Conservation (phyloP, 176 grass and related monocot genomes). For the Saccharum spontaneum region DNA sequence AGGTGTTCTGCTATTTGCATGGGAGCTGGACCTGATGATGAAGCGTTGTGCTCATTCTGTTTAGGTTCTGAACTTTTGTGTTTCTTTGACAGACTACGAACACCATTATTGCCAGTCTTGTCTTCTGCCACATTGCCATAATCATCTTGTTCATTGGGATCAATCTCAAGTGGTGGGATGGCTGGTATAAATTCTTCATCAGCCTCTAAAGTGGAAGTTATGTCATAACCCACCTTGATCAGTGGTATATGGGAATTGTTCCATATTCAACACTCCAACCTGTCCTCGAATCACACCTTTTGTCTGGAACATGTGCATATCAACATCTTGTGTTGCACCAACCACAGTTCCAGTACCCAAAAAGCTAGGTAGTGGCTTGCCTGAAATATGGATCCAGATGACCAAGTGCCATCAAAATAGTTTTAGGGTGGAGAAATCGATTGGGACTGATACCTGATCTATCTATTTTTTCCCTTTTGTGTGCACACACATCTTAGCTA, state of each 20-base stretch:
- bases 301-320: not conserved
- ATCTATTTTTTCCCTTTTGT: not conserved
- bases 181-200: not conserved
- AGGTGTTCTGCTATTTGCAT: too few species aligned
- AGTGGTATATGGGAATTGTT: not conserved
- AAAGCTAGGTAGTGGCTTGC: not conserved
- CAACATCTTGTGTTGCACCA: not conserved
- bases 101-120: too few species aligned
- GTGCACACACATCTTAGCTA: not conserved
- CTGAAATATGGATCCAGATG: not conserved
- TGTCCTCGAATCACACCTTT: not conserved
- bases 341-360: not conserved
- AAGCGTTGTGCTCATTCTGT: too few species aligned
- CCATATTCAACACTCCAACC: not conserved
- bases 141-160: too few species aligned
- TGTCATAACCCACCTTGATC: not conserved
- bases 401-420: not conserved
- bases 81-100: too few species aligned
- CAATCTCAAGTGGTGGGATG: not conserved
- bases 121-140: too few species aligned
- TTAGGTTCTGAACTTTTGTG: too few species aligned
- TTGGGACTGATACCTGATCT: not conserved
- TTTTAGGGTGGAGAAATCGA: not conserved
- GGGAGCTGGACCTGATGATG: too few species aligned
- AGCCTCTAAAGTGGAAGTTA: not conserved